These are phyloP conservation scores for Carex pumila DNA, from an alignment of 176 grass and related monocot genomes.

Conservation along the genomic window DNA sequence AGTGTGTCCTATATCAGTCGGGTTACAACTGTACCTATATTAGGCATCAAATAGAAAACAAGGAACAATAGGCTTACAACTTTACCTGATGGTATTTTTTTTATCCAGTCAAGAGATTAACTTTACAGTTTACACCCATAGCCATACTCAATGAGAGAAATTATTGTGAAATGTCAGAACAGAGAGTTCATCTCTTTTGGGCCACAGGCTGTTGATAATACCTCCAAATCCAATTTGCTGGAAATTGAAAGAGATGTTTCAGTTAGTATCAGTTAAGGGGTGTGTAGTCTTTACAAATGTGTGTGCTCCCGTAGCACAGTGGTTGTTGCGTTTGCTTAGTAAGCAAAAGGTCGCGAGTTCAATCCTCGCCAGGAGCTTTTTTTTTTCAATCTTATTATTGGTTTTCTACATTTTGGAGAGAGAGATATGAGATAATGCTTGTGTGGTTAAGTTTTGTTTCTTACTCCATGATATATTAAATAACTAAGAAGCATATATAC, in stretches of 20 bases:
- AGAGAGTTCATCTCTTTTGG: conserved; percentile 56
- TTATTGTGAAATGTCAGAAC: conserved; percentile 49
- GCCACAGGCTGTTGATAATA: conserved; percentile 13
- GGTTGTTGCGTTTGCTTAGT: conserved; percentile 82
- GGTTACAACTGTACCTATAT: background rate
- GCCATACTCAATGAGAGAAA: conserved; percentile 31
- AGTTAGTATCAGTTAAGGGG: background rate
- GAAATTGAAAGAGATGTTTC: background rate
- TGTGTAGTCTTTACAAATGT: background rate
- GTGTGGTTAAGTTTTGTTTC: background rate
- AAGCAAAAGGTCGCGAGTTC: conserved; percentile 90
- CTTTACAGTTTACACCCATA: conserved; percentile 92
- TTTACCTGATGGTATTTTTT: conserved; percentile 92
- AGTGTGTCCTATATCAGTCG: background rate
- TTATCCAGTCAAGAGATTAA: conserved; percentile 76
- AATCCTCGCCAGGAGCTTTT: conserved; percentile 24
- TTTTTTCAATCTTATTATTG: background rate
- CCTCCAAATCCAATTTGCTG: background rate
- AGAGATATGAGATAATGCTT: background rate
- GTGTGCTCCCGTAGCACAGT: conserved; percentile 43
- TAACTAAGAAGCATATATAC: background rate
- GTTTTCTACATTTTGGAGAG: background rate
- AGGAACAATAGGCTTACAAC: background rate
- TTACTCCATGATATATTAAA: background rate
- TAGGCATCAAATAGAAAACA: background rate